Evolutionary conservation across 768 basidiomycete species (phyloP).

Genomic region (Trametes gibbosa): DNA sequence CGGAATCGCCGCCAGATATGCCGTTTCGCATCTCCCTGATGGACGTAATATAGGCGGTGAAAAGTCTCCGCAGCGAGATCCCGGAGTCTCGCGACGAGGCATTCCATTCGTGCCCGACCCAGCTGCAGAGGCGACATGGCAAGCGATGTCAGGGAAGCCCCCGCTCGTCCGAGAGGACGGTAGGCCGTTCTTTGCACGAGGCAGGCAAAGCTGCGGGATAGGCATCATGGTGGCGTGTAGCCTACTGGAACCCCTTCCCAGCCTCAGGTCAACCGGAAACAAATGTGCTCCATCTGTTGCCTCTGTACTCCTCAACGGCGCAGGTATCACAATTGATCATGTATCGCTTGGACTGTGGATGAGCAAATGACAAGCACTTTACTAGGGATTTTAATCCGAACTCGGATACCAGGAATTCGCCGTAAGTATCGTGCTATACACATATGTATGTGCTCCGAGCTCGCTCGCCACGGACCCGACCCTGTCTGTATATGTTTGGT

Average conservation of each 20-base stretch:
- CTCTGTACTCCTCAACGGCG: too few relatives aligned
- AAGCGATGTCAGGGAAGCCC: not conserved
- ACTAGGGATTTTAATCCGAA: too few relatives aligned
- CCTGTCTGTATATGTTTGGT: not conserved
- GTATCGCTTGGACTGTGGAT: too few relatives aligned
- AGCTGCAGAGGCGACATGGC: not conserved
- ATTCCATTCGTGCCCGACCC: conserved; percentile 15
- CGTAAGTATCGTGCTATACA: too few relatives aligned
- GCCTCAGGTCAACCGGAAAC: too few relatives aligned
- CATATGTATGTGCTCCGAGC: too few relatives aligned
- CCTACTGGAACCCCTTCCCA: too few relatives aligned
- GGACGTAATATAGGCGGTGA: not conserved
- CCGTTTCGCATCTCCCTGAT: conserved; percentile 25
- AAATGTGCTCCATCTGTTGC: too few relatives aligned
- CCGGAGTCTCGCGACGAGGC: conserved; percentile 7
- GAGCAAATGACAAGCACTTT: too few relatives aligned
- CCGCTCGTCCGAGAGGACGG: not conserved
- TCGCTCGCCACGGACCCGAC: too few relatives aligned
- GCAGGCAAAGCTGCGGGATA: not conserved
- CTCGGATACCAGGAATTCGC: not conserved
- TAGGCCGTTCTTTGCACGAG: conserved; percentile 3
- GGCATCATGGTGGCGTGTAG: too few relatives aligned
- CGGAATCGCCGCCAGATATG: conserved; percentile 28
- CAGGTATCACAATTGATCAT: too few relatives aligned
- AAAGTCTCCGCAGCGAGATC: not conserved